Base-by-base conservation (phyloP, 2,329 filamentous ascomycete genomes). In the Scytalidium sp. region DNA sequence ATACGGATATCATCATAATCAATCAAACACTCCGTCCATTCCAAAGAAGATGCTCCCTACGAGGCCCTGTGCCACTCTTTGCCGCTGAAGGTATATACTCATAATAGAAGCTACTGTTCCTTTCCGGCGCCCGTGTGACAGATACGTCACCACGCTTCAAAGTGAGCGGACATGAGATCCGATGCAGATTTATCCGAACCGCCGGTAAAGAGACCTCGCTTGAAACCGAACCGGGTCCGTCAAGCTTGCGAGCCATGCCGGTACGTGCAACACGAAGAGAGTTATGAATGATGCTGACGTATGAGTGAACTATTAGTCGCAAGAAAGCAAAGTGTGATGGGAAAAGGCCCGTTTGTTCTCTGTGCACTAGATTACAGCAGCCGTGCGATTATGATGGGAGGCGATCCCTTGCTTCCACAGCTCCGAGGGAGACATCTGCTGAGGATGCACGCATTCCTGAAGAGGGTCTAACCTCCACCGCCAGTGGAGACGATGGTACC, bases 271-370 rank as follows among this genome's bases (percentile, higher is more conserved):
- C 19, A 32, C 11, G 32, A 43, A 15, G 8, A 13, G 15, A 19
- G 10, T 40, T 25, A 19, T 19, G 11, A 29, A 3, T 7, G 3
- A 43, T 21, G 20, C 19, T 25, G 17, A 25, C 9, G 13, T 13
- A 17, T 50, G 44, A 52, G 27, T 46, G 15, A 50, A 29, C 11
- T 22, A 36, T 9, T 48, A 78, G 75, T 50, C 69, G 75, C 40
- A 79, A 78, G 60, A 79, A 79, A 58, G 71, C 73, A 23, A 70
- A 70, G 61, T 79, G 75, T 52, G 73, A 74, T 1, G 75, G 75
- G 8, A 75, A 78, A 55, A 69, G 73, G 49, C 75, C 75, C 0
- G 56, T 66, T 0, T 79, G 75, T 56, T 76, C 75, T 2, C 68
- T 74, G 46, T 79, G 75, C 60, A 64, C 69, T 25, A 69, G 75